Percentiles rank a stretch among this genome's conserved stretches.
Conservation (phyloP, 2,329 filamentous ascomycete genomes). For the Alternaria burnsii region DNA sequence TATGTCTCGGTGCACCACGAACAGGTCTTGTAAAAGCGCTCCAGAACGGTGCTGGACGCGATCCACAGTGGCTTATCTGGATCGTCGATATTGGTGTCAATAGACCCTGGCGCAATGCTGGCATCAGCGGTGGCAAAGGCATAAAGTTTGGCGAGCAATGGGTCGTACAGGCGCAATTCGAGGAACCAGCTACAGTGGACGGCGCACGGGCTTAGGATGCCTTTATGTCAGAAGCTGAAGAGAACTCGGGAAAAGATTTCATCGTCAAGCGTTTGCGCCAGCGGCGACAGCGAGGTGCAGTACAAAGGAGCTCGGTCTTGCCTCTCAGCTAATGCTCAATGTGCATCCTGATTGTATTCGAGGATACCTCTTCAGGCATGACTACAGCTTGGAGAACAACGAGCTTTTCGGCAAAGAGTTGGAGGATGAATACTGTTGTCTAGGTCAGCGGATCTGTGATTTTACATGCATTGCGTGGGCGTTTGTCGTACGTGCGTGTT, state of each 20-base stretch:
- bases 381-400: neutral
- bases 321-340: neutral
- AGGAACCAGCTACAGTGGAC: conserved; percentile 20
- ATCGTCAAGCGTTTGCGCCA: neutral
- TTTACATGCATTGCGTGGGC: conserved; percentile 17
- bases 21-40: conserved; percentile 82
- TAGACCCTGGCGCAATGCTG: conserved; percentile 84
- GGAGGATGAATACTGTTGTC: neutral
- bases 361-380: neutral
- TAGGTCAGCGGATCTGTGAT: neutral
- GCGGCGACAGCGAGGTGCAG: neutral
- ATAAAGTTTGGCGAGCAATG: conserved; percentile 89
- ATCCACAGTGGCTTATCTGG: conserved; percentile 76
- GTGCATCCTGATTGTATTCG: too few relatives aligned
- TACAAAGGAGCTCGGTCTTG: neutral
- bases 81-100: conserved; percentile 89
- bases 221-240: neutral
- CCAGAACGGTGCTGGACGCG: conserved; percentile 63
- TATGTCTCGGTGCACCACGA: conserved; percentile 87
- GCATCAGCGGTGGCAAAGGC: conserved; percentile 80
- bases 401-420: neutral
- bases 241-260: neutral
- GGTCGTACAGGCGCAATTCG: conserved; percentile 74
- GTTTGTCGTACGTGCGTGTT: neutral
- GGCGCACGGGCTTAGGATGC: conserved; percentile 11